Percentiles rank a stretch among this genome's conserved stretches.
These are phyloP conservation scores for Pseudonitzschia multiseries DNA, from an alignment of 108 stramenopile genomes.

Conservation along the genomic window DNA sequence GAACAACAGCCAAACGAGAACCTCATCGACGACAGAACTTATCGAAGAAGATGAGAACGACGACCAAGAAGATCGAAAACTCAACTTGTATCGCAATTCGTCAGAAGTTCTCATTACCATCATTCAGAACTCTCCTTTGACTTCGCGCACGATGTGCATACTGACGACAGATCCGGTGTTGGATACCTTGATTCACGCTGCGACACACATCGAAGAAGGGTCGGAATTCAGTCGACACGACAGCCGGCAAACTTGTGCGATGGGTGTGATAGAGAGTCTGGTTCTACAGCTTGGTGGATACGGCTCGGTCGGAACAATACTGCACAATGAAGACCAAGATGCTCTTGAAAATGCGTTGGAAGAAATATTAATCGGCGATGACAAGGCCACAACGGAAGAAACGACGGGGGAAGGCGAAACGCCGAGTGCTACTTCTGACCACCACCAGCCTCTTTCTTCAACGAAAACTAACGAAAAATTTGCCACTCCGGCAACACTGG, in stretches of 20 bases:
- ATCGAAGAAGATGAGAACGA: slow-evolving; percentile 8
- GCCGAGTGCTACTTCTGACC: not conserved
- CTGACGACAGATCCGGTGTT: slow-evolving; percentile 63
- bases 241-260: slow-evolving; percentile 68
- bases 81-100: slow-evolving; percentile 58
- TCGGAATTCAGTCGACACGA: slow-evolving; percentile 63
- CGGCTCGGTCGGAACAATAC: slow-evolving; percentile 57
- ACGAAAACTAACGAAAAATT: not conserved
- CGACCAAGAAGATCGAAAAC: slow-evolving; percentile 30
- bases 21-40: slow-evolving; percentile 14
- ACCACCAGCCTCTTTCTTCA: not conserved
- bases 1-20: not conserved
- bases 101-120: slow-evolving; percentile 84
- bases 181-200: slow-evolving; percentile 49
- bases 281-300: slow-evolving; percentile 88
- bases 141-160: slow-evolving; percentile 52
- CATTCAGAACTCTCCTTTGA: slow-evolving; percentile 81
- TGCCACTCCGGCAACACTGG: slow-evolving; percentile 52
- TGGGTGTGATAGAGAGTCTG: slow-evolving; percentile 83
- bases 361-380: not conserved
- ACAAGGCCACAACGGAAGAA: not conserved
- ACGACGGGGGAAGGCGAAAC: not conserved
- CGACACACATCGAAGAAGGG: slow-evolving; percentile 36
- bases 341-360: not conserved
- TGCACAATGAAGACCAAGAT: slow-evolving; percentile 23